These are phyloP conservation scores for Penicillium italicum DNA, from an alignment of 2,329 filamentous ascomycete genomes.

Conservation along the genomic window DNA sequence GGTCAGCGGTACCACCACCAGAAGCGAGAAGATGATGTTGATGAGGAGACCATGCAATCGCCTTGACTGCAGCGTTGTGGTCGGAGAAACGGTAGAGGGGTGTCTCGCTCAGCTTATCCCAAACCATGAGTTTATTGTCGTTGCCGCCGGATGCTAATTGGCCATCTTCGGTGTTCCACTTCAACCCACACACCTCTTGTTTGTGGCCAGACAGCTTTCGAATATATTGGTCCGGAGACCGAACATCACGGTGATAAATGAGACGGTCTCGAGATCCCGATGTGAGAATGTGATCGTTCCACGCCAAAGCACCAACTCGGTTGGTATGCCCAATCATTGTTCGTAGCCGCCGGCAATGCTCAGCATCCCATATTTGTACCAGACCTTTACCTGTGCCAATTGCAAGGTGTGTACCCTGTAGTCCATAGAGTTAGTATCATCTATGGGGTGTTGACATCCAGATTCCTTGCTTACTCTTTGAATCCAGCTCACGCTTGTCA, in stretches of 20 bases:
- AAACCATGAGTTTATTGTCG: conserved; percentile 98
- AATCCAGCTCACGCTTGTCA: conserved; percentile 98
- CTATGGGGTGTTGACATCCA: not conserved
- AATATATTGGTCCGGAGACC: conserved; percentile 85
- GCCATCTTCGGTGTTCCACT: conserved; percentile 95
- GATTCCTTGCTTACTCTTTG: conserved; percentile 60
- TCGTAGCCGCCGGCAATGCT: conserved; percentile 75
- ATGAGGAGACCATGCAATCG: conserved; percentile 96
- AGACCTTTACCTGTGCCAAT: conserved; percentile 93
- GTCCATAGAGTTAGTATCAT: conserved; percentile 5
- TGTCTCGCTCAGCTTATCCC: conserved; percentile 92
- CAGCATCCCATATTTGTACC: conserved; percentile 97
- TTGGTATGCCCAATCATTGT: conserved; percentile 97
- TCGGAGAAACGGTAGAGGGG: conserved; percentile 92
- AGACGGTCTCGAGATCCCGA: conserved; percentile 89
- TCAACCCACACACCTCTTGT: conserved; percentile 93
- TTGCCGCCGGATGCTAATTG: conserved; percentile 95
- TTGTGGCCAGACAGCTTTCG: conserved; percentile 89
- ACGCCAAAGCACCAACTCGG: conserved; percentile 87
- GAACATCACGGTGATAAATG: conserved; percentile 94
- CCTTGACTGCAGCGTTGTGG: conserved; percentile 93
- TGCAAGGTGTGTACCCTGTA: conserved; percentile 79
- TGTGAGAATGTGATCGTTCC: conserved; percentile 96
- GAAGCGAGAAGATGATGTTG: conserved; percentile 92
- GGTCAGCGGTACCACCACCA: conserved; percentile 90